phyloP scores from a whole-genome alignment of 108 stramenopile genomes.

The Cylindrotheca fusiformis region DNA sequence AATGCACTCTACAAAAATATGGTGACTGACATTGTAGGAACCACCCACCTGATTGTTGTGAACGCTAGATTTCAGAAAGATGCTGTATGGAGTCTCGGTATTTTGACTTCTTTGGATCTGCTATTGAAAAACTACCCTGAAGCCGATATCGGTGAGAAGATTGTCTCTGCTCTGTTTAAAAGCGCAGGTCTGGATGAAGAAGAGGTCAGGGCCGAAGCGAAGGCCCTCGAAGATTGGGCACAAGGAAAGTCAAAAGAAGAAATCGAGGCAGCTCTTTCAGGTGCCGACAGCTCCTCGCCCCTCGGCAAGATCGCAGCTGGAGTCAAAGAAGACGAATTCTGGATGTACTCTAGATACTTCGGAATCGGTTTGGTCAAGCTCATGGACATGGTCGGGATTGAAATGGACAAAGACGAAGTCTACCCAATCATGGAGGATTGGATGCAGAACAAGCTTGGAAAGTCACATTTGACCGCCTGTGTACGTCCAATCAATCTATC shows the following conservation, averaged over 20 bases:
- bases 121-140: slow-evolving; percentile 93
- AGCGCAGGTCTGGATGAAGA: slow-evolving; percentile 80
- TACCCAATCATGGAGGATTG: slow-evolving; percentile 90
- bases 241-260: slow-evolving; percentile 85
- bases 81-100: slow-evolving; percentile 80
- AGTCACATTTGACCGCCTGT: slow-evolving; percentile 80
- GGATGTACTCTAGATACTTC: slow-evolving; percentile 91
- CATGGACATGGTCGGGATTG: slow-evolving; percentile 80
- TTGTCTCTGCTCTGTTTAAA: slow-evolving; percentile 74
- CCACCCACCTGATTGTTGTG: slow-evolving; percentile 87
- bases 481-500: slow-evolving; percentile 52
- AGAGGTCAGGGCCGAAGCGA: slow-evolving; percentile 78
- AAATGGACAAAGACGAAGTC: slow-evolving; percentile 87
- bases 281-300: slow-evolving; percentile 67
- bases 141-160: slow-evolving; percentile 67
- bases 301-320: slow-evolving; percentile 58
- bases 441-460: slow-evolving; percentile 76
- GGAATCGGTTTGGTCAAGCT: slow-evolving; percentile 82
- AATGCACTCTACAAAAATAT: slow-evolving; percentile 91
- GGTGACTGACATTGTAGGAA: slow-evolving; percentile 91
- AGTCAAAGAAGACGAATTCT: slow-evolving; percentile 82
- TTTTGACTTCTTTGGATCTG: slow-evolving; percentile 68
- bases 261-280: slow-evolving; percentile 72
- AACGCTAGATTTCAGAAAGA: slow-evolving; percentile 90
- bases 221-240: slow-evolving; percentile 74